Conservation (phyloP, 169 alveolate species). For the Babesia ovis region DNA sequence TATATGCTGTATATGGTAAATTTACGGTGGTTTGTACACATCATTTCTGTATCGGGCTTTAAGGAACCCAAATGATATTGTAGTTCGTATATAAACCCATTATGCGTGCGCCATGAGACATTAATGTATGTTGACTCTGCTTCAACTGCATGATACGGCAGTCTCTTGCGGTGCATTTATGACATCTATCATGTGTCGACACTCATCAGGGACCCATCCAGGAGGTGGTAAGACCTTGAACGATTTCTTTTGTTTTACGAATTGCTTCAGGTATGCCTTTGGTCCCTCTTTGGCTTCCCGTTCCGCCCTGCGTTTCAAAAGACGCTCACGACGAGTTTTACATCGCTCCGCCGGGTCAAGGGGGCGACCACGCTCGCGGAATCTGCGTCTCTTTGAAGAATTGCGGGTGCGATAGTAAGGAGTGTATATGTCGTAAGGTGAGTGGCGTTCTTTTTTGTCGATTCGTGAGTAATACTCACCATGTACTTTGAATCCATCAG, state of each 20-base stretch:
- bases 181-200: conserved; percentile 1
- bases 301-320: conserved; percentile 67
- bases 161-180: not conserved
- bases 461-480: conserved; percentile 65
- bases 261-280: conserved; percentile 23
- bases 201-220: conserved; percentile 33
- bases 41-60: no score
- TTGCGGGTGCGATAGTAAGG: conserved; percentile 71
- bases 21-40: no score
- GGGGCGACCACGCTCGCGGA: conserved; percentile 71
- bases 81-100: not conserved
- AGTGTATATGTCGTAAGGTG: conserved; percentile 73
- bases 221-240: conserved; percentile 26
- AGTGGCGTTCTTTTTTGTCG: conserved; percentile 68
- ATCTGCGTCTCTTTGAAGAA: conserved; percentile 74
- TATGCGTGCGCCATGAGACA: not conserved
- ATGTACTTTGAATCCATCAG: conserved; percentile 62
- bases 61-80: no score
- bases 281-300: conserved; percentile 49
- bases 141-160: not conserved
- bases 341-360: conserved; percentile 71
- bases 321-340: conserved; percentile 71
- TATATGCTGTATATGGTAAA: no score
- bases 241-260: conserved; percentile 38
- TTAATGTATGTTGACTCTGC: no score